Base-by-base conservation (phyloP, 352 stramenopile genomes). In the Globisporangium paddicum region DNA sequence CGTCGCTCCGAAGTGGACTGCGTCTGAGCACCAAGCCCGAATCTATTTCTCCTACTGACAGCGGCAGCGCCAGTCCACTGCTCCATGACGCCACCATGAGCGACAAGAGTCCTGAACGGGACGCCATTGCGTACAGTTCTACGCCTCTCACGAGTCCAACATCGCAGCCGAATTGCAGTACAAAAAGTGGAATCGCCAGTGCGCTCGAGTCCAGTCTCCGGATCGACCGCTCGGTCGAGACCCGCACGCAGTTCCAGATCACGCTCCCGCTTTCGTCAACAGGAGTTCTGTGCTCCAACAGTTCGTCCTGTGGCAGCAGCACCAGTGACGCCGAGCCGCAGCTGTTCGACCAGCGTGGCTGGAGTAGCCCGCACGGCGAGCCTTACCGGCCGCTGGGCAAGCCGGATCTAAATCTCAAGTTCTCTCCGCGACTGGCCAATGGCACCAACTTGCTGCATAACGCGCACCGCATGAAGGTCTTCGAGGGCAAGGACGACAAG, bases 321-420 rank as follows among this genome's bases (percentile, higher is more conserved):
- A 28, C 11, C 16, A 40, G 54, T 10, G 46, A 60, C 2, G 11
- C 25, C 1, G 44, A 66, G 7, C 34, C 26, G 5, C 47, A 53
- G 7, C 26, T 55, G 6, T 21, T 44, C 10, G 69, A 79, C 10
- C 65, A 72, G 14, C 67, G 67, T 2, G 82, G 82, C 5, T 92
- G 82, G 82, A 81, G 76, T 41, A 90, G 82, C 57, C 82, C 82
- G 8, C 72, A 87, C 49, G 79, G 79, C 5, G 73, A 90, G 60
- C 82, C 82, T 1, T 92, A 90, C 46, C 69, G 77, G 0, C 82
- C 79, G 14, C 64, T 92, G 6, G 82, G 82, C 4, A 84, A 81
- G 35, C 82, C 82, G 0, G 69, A 90, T 42, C 65, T 92, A 30
- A 72, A 63, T 32, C 76, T 92, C 56, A 89, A 88, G 52, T 77